These are phyloP conservation scores for Strigomonas galati DNA, from an alignment of 208 protist genomes.

Conservation along the genomic window DNA sequence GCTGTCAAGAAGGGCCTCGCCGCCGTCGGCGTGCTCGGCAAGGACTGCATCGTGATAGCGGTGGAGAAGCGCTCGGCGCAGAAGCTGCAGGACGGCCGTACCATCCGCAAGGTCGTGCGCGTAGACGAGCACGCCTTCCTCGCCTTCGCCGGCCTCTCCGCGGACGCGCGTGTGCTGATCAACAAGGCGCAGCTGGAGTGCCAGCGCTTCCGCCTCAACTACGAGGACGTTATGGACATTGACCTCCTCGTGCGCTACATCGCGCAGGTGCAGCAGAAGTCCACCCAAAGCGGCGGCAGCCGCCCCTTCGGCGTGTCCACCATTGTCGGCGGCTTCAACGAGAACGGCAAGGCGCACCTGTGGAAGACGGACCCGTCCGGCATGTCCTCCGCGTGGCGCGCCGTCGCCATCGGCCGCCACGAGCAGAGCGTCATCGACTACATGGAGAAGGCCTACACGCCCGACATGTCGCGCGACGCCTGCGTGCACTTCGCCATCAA, in stretches of 20 bases:
- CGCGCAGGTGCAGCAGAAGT: slow-evolving; percentile 97
- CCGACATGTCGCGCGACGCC: slow-evolving; percentile 87
- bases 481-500: slow-evolving; percentile 97
- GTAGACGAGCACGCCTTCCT: slow-evolving; percentile 98
- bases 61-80: slow-evolving; percentile 98
- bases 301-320: slow-evolving; percentile 99
- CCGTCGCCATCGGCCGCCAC: slow-evolving; percentile 89
- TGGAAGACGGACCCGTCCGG: slow-evolving; percentile 89
- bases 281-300: slow-evolving; percentile 98
- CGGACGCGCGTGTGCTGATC: slow-evolving; percentile 99
- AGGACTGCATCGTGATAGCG: slow-evolving; percentile 94
- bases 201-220: slow-evolving; percentile 98
- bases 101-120: slow-evolving; percentile 98
- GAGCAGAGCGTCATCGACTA: slow-evolving; percentile 98
- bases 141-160: slow-evolving; percentile 98
- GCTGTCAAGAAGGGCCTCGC: slow-evolving; percentile 98
- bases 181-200: slow-evolving; percentile 98
- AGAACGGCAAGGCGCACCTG: slow-evolving; percentile 92
- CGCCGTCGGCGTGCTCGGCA: slow-evolving; percentile 85
- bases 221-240: slow-evolving; percentile 97
- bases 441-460: slow-evolving; percentile 98
- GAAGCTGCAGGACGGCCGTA: slow-evolving; percentile 99
- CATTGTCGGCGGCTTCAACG: slow-evolving; percentile 99
- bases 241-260: slow-evolving; percentile 98
- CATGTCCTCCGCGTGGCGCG: slow-evolving; percentile 81